Evolutionary conservation across 371 early-diverging fungal species (phyloP), one percentile per base, ranked within the genome.

Genomic region (Batkoa obscura): DNA sequence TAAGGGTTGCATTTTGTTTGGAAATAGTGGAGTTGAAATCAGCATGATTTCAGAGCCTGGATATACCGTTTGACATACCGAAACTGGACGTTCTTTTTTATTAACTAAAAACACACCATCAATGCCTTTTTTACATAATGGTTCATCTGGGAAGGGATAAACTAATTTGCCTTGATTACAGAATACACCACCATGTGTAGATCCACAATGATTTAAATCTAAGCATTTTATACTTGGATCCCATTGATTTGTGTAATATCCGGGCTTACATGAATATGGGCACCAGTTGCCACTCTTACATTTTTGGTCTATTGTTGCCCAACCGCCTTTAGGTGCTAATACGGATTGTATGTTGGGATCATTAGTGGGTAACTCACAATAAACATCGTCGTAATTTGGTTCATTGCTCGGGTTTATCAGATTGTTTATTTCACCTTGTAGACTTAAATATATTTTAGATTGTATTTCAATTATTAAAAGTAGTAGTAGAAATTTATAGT

Each of bases 11-110:
- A 70, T 59, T 8, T 55, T 45, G 3, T 57, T 50, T 6, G 68
- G 46, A 17, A 52, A 48, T 2, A 63, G 67, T 31, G 69, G 67
- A n/a, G 70, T 59, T 38, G 70, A 67, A 17, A 70, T 70, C 31
- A 70, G 55, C 70, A 70, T 70, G 4, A 65, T 66, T 58, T 70
- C 70, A 60, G 70, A 69, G 0, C 70, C 70, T 0, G 70, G 70
- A 49, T 70, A 70, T 31, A 70, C 63, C 0, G 70, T 70, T 61
- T 70, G 70, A 57, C 70, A 70, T 1, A 68, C 69, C 2, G 66
- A 66, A 3, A 70, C 69, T n/a, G 66, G 55, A 30, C 58, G 38
- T 1, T 53, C 58, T 12, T 69, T 58, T 3, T 52, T 69, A 58
- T 70, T 70, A 17, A 54, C 48, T 4, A 70, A 57, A 2, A 13